These are phyloP conservation scores for Croton setiger DNA, from an alignment of 441 rosid species.

Conservation along the genomic window DNA sequence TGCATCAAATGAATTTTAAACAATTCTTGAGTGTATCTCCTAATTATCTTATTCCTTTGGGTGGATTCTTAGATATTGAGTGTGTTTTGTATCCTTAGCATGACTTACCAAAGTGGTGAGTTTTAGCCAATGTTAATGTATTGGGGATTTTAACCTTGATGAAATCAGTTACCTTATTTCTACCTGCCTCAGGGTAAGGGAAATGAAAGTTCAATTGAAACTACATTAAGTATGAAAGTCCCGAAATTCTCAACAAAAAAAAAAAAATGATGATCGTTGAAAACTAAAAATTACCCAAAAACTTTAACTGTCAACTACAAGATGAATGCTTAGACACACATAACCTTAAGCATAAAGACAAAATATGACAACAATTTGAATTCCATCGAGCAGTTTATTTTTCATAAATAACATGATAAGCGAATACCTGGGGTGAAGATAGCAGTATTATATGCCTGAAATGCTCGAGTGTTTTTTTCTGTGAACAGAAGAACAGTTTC, in stretches of 20 bases:
- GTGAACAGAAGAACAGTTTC: conserved; percentile 28
- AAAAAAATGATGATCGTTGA: neutral
- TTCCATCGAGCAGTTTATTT: neutral
- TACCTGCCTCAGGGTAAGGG: no score
- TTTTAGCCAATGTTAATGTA: no score
- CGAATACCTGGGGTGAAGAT: conserved; percentile 77
- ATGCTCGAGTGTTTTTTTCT: conserved; percentile 75
- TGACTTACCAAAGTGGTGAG: no score
- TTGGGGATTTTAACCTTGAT: no score
- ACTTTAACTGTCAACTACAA: neutral
- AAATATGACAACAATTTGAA: neutral
- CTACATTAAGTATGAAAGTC: neutral
- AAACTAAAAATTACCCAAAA: neutral
- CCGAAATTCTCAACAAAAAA: neutral
- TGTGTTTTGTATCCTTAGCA: no score
- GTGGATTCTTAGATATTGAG: no score
- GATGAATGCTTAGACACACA: neutral
- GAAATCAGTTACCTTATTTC: no score
- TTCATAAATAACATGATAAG: neutral
- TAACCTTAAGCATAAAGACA: neutral
- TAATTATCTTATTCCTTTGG: no score
- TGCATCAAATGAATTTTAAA: no score
- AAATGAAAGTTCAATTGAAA: neutral
- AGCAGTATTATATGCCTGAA: conserved; percentile 63
- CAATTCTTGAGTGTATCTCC: no score